phyloP scores from a whole-genome alignment of 768 basidiomycete species.

The Trametes punicea region DNA sequence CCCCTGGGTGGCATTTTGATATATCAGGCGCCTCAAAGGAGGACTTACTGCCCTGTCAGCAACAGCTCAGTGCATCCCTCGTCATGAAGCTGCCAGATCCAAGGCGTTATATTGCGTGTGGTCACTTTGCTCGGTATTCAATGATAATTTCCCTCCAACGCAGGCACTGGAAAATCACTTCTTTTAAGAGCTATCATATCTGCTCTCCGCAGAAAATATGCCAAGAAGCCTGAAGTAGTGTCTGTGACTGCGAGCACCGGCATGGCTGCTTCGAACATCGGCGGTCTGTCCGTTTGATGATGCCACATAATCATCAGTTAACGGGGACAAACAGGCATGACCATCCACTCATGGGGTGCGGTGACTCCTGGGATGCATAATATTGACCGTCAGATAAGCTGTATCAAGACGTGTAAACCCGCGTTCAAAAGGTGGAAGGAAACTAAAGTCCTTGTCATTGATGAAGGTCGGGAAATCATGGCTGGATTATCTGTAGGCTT shows the following conservation, averaged over 20 bases:
- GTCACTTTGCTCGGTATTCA: no score
- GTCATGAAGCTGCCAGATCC: no score
- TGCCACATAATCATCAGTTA: constrained; percentile 17
- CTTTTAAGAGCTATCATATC: constrained; percentile 56
- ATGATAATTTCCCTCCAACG: not conserved
- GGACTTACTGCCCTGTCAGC: no score
- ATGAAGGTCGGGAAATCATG: constrained; percentile 46
- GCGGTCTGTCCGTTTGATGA: constrained; percentile 36
- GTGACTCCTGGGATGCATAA: constrained; percentile 49
- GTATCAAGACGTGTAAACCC: constrained; percentile 51
- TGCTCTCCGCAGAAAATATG: constrained; percentile 45
- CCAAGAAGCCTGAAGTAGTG: constrained; percentile 41
- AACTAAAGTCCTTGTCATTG: constrained; percentile 58
- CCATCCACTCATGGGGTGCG: constrained; percentile 60
- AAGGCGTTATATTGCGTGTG: no score
- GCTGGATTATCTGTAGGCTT: no score
- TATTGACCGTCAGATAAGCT: constrained; percentile 45
- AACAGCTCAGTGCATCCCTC: no score
- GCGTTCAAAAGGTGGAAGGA: constrained; percentile 55
- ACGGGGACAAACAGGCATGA: constrained; percentile 40
- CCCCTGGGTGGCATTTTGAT: no score
- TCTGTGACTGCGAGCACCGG: constrained; percentile 60
- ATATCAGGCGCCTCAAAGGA: no score
- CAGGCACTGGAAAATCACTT: constrained; percentile 66
- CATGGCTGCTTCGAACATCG: constrained; percentile 70